These are phyloP conservation scores for Apiospora phragmitis DNA, from an alignment of 2,329 filamentous ascomycete species.

Conservation along the genomic window DNA sequence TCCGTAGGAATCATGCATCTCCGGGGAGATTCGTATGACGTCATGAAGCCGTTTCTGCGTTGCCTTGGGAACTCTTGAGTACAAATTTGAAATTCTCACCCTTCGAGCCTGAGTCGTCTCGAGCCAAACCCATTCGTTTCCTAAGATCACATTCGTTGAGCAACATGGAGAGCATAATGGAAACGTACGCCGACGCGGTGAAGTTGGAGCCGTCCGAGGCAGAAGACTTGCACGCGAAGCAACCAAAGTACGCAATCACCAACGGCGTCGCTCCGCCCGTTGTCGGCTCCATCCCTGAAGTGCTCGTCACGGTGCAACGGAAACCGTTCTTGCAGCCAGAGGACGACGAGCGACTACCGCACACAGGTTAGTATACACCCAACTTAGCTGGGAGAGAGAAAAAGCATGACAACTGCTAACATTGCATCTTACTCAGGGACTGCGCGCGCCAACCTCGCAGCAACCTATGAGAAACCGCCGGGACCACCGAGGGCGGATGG, in stretches of 20 bases:
- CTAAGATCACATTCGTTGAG: neutral
- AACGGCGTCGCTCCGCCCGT: conserved; percentile 14
- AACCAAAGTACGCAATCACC: neutral
- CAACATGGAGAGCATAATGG: conserved; percentile 1
- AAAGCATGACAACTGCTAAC: neutral
- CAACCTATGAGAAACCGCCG: conserved; percentile 33
- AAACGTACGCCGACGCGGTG: conserved; percentile 10
- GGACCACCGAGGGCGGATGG: conserved; percentile 35
- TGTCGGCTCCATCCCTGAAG: conserved; percentile 21
- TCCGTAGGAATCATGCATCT: neutral
- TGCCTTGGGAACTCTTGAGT: neutral
- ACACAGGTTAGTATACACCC: conserved; percentile 22
- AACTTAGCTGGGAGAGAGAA: neutral
- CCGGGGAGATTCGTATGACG: neutral
- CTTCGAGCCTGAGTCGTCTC: accelerated
- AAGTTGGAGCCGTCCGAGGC: neutral
- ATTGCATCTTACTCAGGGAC: conserved; percentile 27
- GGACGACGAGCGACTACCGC: conserved; percentile 25
- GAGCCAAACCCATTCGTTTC: neutral
- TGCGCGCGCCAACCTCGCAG: conserved; percentile 19
- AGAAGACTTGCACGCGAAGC: neutral
- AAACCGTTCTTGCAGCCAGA: conserved; percentile 31
- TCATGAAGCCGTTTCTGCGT: neutral
- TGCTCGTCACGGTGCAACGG: conserved; percentile 28
- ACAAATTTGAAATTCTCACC: neutral